Base-by-base conservation (phyloP, 2,329 filamentous ascomycete genomes). In the Monosporascus sp. region DNA sequence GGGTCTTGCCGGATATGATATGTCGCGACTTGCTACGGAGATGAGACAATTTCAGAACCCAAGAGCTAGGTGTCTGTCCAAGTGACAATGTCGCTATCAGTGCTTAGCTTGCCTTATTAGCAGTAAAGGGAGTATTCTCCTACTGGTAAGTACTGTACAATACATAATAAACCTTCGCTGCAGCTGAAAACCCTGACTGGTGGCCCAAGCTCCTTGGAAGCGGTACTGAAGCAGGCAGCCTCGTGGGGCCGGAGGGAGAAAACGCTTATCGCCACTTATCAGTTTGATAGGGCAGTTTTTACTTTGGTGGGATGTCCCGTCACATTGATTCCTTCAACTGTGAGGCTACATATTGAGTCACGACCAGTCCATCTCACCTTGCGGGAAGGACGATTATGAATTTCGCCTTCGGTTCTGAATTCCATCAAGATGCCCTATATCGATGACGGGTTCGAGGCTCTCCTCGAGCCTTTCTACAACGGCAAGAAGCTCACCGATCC, bases 401-500 rank as follows among this genome's bases (percentile, higher is more conserved):
- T 14, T 31, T 31, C 20, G 14, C 37, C 31, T 14, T 17, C 9
- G 35, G 27, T 25, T 15, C 9, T 51, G 44, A 38, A 37, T 25
- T 27, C 41, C 46, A 50, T 51, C 62, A 73, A 61, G 53, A 84
- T 83, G 80, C 72, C 76, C 63, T 67, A 72, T 59, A 73, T 80
- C 58, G 81, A 84, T 68, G 81, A 84, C 70, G 81, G 81, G 63
- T 86, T 85, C 64, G 82, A 85, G 72, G 82, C 83, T 66, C 79
- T 86, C 47, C 68, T 85, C 55, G 81, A 85, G 75, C 83, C 83
- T 31, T 84, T 85, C 63, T 85, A 86, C 69, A 84, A 85, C 62
- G 83, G 82, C 66, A 86, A 85, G 72, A 83, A 81, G 68, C 74
- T 85, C 54, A 85, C 82, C 1, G 83, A 85, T 63, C 80, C 82